Conservation (phyloP, 2,329 filamentous ascomycete genomes). For the Drechslera avenae region DNA sequence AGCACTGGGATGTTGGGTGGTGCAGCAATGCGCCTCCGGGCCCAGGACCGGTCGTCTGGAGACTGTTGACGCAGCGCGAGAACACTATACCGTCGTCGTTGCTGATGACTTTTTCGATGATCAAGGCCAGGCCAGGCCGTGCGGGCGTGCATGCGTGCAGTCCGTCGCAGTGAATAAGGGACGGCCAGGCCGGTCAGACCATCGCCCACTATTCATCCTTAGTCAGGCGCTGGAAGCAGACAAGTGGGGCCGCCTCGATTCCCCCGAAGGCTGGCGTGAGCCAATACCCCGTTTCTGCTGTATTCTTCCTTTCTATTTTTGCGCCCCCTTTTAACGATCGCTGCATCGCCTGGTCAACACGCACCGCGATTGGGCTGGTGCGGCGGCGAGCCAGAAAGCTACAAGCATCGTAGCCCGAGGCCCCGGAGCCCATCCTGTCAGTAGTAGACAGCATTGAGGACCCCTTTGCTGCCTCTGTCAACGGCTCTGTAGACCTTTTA, state of each 20-base stretch:
- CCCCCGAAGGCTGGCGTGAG: constrained; percentile 8
- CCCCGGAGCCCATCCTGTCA: constrained; percentile 4
- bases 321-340: constrained; percentile 24
- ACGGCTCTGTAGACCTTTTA: constrained; percentile 25
- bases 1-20: not conserved
- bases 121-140: not conserved
- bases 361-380: constrained; percentile 15
- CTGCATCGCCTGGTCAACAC: constrained; percentile 26
- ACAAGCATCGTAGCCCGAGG: constrained; percentile 14
- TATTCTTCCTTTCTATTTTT: constrained; percentile 29
- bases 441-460: constrained; percentile 21
- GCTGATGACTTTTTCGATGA: not conserved
- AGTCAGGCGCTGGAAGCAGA: constrained; percentile 17
- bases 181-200: not conserved
- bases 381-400: constrained; percentile 18
- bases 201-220: not conserved
- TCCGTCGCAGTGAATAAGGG: no score
- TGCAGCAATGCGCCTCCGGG: constrained; percentile 3
- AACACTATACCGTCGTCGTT: not conserved
- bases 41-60: no score
- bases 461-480: constrained; percentile 28
- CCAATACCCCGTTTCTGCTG: constrained; percentile 18
- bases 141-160: no score
- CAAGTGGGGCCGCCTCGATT: constrained; percentile 15
- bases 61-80: no score